phyloP scores from a whole-genome alignment of 2,329 filamentous ascomycete genomes.

The Beauveria medogensis region DNA sequence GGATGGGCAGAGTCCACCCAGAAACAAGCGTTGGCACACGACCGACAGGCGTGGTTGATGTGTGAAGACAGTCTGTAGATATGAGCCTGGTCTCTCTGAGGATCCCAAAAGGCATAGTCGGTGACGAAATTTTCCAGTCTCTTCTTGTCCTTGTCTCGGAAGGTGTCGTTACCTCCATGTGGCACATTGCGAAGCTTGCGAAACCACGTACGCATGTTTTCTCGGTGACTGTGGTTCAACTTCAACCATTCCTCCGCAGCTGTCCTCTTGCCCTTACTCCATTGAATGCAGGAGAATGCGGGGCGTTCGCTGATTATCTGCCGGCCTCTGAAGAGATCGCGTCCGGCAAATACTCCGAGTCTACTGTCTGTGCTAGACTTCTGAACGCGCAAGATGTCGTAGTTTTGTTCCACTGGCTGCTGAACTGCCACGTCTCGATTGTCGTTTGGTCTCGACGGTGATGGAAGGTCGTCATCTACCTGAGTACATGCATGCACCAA shows the following conservation, averaged over 20 bases:
- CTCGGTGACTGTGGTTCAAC: background rate
- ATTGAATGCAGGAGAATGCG: conserved; percentile 14
- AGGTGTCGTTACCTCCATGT: background rate
- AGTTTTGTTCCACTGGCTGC: conserved; percentile 1
- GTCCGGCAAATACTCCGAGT: conserved; percentile 17
- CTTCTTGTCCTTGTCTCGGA: conserved; percentile 7
- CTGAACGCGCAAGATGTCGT: conserved; percentile 12
- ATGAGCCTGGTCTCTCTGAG: conserved; percentile 3
- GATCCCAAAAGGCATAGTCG: conserved; percentile 20
- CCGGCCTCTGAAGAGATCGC: conserved; percentile 4
- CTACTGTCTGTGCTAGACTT: conserved; percentile 6
- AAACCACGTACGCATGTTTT: conserved; percentile 7
- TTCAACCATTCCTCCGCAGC: conserved; percentile 14
- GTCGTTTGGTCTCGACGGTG: background rate
- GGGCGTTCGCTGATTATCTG: conserved; percentile 17
- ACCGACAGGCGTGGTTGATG: conserved; percentile 27
- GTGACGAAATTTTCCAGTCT: conserved; percentile 17
- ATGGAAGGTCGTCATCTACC: background rate
- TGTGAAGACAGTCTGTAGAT: conserved; percentile 17
- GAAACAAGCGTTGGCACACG: conserved; percentile 21
- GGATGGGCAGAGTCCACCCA: conserved; percentile 10
- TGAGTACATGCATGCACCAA: background rate
- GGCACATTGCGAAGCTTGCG: conserved; percentile 12
- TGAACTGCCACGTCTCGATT: background rate
- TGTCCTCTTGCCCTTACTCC: conserved; percentile 2